These are phyloP conservation scores for Pseudomassariella vexata DNA, from an alignment of 2,329 filamentous ascomycete species.

Conservation along the genomic window DNA sequence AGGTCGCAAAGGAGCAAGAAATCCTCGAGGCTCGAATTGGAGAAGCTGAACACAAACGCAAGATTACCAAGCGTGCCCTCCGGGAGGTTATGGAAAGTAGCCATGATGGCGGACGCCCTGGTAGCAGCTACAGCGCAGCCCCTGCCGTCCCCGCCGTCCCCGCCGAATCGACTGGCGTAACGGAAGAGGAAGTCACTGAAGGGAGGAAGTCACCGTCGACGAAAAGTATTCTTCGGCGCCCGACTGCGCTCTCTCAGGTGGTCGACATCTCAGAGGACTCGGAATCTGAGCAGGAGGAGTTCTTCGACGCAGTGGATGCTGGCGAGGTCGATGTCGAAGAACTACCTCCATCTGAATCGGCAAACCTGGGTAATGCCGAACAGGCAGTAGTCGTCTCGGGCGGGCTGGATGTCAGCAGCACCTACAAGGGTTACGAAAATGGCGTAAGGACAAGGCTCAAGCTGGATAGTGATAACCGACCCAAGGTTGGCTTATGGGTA, in stretches of 20 bases:
- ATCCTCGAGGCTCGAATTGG: slow-evolving; percentile 81
- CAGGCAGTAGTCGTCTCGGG: slow-evolving; percentile 41
- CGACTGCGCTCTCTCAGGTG: slow-evolving; percentile 64
- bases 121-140: slow-evolving; percentile 24
- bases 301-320: slow-evolving; percentile 94
- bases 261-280: slow-evolving; percentile 68
- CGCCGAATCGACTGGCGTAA: slow-evolving; percentile 23
- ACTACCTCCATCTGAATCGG: slow-evolving; percentile 51
- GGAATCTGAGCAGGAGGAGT: slow-evolving; percentile 83
- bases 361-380: slow-evolving; percentile 32
- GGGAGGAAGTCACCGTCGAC: slow-evolving; percentile 33
- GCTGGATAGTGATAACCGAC: slow-evolving; percentile 86
- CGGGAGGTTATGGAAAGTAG: slow-evolving; percentile 70
- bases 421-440: slow-evolving; percentile 89
- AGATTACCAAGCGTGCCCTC: slow-evolving; percentile 81
- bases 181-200: slow-evolving; percentile 25
- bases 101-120: slow-evolving; percentile 26
- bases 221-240: slow-evolving; percentile 45
- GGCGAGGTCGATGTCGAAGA: slow-evolving; percentile 78
- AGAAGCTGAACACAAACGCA: slow-evolving; percentile 85
- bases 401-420: slow-evolving; percentile 62
- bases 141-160: slow-evolving; percentile 17
- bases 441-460: slow-evolving; percentile 73
- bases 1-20: slow-evolving; percentile 92
- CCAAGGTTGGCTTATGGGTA: slow-evolving; percentile 95